These are phyloP conservation scores for Passalora sequoiae DNA, from an alignment of 2,329 filamentous ascomycete species.

Conservation along the genomic window DNA sequence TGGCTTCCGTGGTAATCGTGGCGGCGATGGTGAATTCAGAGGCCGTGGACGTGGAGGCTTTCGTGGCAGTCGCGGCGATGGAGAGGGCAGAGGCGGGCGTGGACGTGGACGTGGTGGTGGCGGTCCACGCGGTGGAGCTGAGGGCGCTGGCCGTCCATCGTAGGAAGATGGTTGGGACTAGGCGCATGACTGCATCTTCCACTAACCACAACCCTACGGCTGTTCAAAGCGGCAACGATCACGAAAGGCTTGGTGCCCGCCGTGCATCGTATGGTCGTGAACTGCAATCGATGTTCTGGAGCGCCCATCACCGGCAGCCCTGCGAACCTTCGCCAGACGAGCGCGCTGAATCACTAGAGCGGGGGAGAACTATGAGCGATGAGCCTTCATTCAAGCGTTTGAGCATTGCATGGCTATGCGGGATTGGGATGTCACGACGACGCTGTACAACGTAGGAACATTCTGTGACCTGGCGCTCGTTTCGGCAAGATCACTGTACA, in stretches of 20 bases:
- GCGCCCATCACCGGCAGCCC: too few species aligned
- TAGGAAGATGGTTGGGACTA: constrained; percentile 14
- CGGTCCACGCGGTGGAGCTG: constrained; percentile 22
- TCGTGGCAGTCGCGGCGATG: constrained; percentile 39
- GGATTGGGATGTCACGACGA: neutral
- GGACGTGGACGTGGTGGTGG: constrained; percentile 22
- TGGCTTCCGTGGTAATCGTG: constrained; percentile 23
- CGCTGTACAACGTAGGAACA: neutral
- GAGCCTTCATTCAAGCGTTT: constrained; percentile 3
- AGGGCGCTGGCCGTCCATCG: constrained; percentile 15
- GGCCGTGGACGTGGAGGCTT: constrained; percentile 37
- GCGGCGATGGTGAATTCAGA: constrained; percentile 32
- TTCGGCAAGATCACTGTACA: neutral
- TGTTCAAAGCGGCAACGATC: too few species aligned
- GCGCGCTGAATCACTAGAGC: too few species aligned
- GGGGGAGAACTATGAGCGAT: too few species aligned
- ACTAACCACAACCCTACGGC: too few species aligned
- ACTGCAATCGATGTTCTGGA: too few species aligned
- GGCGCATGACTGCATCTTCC: too few species aligned
- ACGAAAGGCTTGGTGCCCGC: too few species aligned
- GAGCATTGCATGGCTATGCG: constrained; percentile 5
- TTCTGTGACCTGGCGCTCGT: neutral
- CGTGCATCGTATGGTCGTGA: too few species aligned
- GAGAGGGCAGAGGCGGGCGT: constrained; percentile 20
- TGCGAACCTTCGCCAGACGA: too few species aligned